Evolutionary conservation across 148 eudicot genomes (phyloP).

Genomic region (Amaranthus cruentus): DNA sequence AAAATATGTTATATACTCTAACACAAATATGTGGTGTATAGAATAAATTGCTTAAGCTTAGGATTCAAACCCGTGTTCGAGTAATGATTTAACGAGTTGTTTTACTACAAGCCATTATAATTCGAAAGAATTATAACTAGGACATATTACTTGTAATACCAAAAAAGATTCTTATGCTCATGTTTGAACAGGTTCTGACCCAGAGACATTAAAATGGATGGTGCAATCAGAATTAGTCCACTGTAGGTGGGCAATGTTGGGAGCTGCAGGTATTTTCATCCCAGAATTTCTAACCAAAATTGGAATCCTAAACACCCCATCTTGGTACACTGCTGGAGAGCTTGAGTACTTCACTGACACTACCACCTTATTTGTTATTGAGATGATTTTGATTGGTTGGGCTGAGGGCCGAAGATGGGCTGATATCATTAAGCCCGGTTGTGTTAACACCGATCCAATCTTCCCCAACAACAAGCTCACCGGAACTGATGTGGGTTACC

Average conservation of each 20-base stretch:
- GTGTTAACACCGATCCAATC: constrained; percentile 90
- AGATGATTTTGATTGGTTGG: constrained; percentile 86
- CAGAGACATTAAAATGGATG: constrained; percentile 86
- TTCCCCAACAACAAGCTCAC: constrained; percentile 99
- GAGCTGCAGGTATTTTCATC: constrained; percentile 95
- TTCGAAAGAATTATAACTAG: too few species aligned
- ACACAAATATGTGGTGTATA: too few species aligned
- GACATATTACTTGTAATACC: too few species aligned
- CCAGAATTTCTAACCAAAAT: constrained; percentile 88
- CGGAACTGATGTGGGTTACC: constrained; percentile 94
- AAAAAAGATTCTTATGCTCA: neutral
- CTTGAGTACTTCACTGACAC: constrained; percentile 95
- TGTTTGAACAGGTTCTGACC: constrained; percentile 64
- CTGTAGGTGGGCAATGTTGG: constrained; percentile 98
- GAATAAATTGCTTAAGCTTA: too few species aligned
- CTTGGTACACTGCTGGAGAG: constrained; percentile 98
- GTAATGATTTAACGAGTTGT: too few species aligned
- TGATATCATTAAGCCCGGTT: constrained; percentile 84
- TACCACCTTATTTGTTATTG: constrained; percentile 78
- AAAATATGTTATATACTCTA: too few species aligned
- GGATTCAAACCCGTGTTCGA: too few species aligned
- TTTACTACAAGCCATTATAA: too few species aligned
- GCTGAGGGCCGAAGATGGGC: constrained; percentile 99
- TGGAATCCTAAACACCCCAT: constrained; percentile 90
- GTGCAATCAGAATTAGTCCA: constrained; percentile 84